phyloP scores from a whole-genome alignment of 1,284 basidiomycete genomes.

The Tremellales sp. region DNA sequence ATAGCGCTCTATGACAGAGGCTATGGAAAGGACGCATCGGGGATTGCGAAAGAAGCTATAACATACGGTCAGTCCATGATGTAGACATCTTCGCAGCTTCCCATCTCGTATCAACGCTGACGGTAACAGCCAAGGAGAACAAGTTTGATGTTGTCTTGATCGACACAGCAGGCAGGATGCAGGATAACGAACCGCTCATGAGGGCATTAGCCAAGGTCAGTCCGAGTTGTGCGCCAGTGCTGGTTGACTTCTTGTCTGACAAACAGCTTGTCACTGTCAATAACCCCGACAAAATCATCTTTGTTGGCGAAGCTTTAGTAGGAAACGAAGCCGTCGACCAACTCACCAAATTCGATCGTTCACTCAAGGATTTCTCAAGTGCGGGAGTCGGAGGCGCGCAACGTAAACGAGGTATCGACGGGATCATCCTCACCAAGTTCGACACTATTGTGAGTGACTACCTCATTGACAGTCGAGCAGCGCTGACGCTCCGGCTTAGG shows the following conservation, averaged over 20 bases:
- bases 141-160: conserved; percentile 91
- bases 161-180: conserved; percentile 97
- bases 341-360: conserved; percentile 86
- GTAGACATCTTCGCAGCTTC: not conserved
- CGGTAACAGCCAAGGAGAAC: conserved; percentile 66
- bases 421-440: conserved; percentile 95
- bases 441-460: conserved; percentile 66
- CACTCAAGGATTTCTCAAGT: conserved; percentile 70
- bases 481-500: conserved; percentile 15
- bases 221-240: not conserved
- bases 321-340: conserved; percentile 97
- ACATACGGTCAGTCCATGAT: conserved; percentile 61
- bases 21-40: conserved; percentile 97
- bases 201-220: conserved; percentile 88
- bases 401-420: conserved; percentile 75
- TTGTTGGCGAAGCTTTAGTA: conserved; percentile 92
- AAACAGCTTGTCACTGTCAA: conserved; percentile 78
- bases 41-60: conserved; percentile 94
- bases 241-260: not conserved
- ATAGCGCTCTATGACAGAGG: conserved; percentile 95
- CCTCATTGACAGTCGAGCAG: not conserved
- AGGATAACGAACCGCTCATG: conserved; percentile 98
- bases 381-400: conserved; percentile 49
- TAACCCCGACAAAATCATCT: conserved; percentile 90
- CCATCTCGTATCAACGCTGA: not conserved